Base-by-base conservation (phyloP, 805 yeast genomes). In the Starmerella bombicola region DNA sequence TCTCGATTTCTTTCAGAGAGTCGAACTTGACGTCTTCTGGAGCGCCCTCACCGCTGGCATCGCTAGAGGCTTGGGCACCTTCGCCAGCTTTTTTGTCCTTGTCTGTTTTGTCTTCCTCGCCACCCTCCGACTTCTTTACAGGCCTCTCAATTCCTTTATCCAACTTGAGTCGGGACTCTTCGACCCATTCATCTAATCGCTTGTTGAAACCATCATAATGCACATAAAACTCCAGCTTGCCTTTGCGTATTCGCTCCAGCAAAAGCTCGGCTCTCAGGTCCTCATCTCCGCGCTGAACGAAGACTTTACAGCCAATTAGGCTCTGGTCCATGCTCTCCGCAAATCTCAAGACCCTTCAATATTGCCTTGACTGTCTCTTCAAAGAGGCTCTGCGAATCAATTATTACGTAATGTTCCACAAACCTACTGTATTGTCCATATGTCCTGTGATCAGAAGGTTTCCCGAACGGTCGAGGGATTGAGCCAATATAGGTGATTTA, bases 171-270 rank as follows among this genome's bases (percentile, higher is more conserved):
- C 93, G 69, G 28, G 75, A 77, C 4, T 73, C 67, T 17, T 70
- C 67, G 5, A 91, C 74, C 97, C 97, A 88, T 60, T 91, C 98
- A 64, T 91, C 99, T 51, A 91, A 69, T 60, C 99, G 80, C 61
- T 91, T 91, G 66, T 91, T 91, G 67, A 78, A 91, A 51, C 86
- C 95, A 39, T 76, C 83, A 63, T 85, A 91, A 60, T 91, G 99
- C 23, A 91, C 95, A 58, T 91, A 91, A 59, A 79, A 86, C 49
- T 74, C 81, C 24, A 76, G 74, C 46, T 80, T 73, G 12, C 86
- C 83, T 57, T 84, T 79, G 54, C 81, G 76, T 34, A 71, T 61
- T 47, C 81, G 83, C 37, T 74, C 70, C 16, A 86, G 83, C 33
- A 91, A 64, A 32, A 91, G 74, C 57, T 91, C 98, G 2, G 97